These are phyloP conservation scores for Caryopteris hybrid DNA, from an alignment of 305 asterid genomes.

Conservation along the genomic window DNA sequence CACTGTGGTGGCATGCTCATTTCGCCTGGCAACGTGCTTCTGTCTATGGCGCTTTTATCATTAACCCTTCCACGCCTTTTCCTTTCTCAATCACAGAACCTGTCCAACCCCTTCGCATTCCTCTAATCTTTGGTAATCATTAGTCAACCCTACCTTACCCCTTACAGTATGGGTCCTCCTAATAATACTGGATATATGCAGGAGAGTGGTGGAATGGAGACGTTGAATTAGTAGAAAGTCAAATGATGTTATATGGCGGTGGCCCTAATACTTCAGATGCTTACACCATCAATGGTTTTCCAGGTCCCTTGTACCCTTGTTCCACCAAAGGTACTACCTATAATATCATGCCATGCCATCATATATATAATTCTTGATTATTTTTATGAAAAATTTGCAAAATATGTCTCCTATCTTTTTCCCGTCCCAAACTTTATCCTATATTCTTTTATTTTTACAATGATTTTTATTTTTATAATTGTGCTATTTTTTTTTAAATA, in stretches of 20 bases:
- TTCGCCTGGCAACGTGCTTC: slow-evolving; percentile 82
- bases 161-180: too few species aligned
- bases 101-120: slow-evolving; percentile 33
- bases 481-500: too few species aligned
- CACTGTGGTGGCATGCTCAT: slow-evolving; percentile 87
- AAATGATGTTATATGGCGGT: slow-evolving; percentile 57
- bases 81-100: slow-evolving; percentile 45
- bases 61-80: slow-evolving; percentile 52
- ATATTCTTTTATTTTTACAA: too few species aligned
- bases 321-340: slow-evolving; percentile 43
- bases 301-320: slow-evolving; percentile 70
- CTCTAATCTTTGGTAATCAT: slow-evolving; percentile 54
- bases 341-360: too few species aligned
- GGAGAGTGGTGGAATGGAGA: slow-evolving; percentile 84
- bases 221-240: slow-evolving; percentile 49
- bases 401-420: too few species aligned
- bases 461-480: too few species aligned
- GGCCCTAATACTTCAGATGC: slow-evolving; percentile 74
- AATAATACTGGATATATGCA: too few species aligned
- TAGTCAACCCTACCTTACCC: too few species aligned
- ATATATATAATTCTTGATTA: too few species aligned
- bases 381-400: too few species aligned
- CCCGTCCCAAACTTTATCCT: too few species aligned
- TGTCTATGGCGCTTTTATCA: slow-evolving; percentile 70
- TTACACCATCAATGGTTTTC: slow-evolving; percentile 77